Percentiles rank a stretch among this genome's conserved stretches.
Conservation (phyloP, 345 rosid species). For the Iberis pinnata region DNA sequence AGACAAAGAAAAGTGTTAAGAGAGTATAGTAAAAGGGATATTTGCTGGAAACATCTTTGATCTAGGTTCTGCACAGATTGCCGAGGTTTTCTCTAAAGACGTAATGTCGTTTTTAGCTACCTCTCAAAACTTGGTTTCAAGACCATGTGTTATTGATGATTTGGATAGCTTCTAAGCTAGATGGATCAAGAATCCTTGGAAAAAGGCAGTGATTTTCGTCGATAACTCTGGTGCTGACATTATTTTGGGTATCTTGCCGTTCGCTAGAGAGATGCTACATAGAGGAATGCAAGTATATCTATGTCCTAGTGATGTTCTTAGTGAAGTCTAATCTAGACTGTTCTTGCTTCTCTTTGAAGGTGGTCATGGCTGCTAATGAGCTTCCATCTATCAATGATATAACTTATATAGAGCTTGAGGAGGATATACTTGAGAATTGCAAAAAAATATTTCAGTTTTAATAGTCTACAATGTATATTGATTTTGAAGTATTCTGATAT, state of each 20-base stretch:
- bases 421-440: no score
- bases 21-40: slow-evolving; percentile 72
- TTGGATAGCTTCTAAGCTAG: slow-evolving; percentile 63
- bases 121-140: slow-evolving; percentile 79
- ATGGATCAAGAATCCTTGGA: slow-evolving; percentile 90
- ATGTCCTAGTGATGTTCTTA: not conserved
- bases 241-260: slow-evolving; percentile 86
- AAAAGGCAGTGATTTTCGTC: slow-evolving; percentile 93
- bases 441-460: no score
- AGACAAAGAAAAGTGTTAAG: slow-evolving; percentile 57
- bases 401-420: slow-evolving; percentile 78
- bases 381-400: slow-evolving; percentile 95
- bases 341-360: slow-evolving; percentile 37
- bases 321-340: not conserved
- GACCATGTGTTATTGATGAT: slow-evolving; percentile 98
- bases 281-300: slow-evolving; percentile 70
- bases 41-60: slow-evolving; percentile 98
- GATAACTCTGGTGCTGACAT: slow-evolving; percentile 99
- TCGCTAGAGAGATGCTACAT: slow-evolving; percentile 84
- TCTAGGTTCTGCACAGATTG: slow-evolving; percentile 97
- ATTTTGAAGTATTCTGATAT: slow-evolving; percentile 5
- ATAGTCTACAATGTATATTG: no score
- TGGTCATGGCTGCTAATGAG: slow-evolving; percentile 95
- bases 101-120: slow-evolving; percentile 97
- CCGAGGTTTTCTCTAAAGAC: slow-evolving; percentile 91